These are phyloP conservation scores for Mycena capillaripes DNA, from an alignment of 768 basidiomycete genomes.

Conservation along the genomic window DNA sequence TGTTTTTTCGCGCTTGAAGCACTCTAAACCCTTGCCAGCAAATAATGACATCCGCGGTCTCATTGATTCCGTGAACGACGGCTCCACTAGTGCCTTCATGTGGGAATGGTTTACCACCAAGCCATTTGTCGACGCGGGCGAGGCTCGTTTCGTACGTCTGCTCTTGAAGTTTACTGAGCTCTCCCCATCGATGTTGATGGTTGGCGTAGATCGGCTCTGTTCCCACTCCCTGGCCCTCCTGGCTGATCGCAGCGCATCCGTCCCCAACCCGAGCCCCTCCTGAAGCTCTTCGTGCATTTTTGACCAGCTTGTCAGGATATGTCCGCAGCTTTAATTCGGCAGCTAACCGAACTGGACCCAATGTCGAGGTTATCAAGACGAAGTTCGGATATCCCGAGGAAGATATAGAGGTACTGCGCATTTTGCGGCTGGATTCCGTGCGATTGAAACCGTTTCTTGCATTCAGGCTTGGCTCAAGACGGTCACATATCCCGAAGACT, in stretches of 20 bases:
- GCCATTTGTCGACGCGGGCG: constrained; percentile 82
- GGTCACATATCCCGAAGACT: constrained; percentile 80
- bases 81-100: constrained; percentile 91
- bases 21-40: constrained; percentile 49
- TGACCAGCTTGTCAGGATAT: constrained; percentile 72
- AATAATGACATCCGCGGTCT: constrained; percentile 68
- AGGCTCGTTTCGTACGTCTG: constrained; percentile 83
- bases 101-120: constrained; percentile 90
- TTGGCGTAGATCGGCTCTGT: constrained; percentile 79
- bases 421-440: neutral
- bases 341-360: constrained; percentile 67
- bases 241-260: constrained; percentile 93
- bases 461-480: constrained; percentile 86
- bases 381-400: constrained; percentile 86
- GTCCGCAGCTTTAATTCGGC: constrained; percentile 76
- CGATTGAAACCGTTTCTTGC: neutral
- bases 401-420: constrained; percentile 75
- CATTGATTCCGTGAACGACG: constrained; percentile 63
- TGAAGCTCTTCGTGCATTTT: constrained; percentile 67
- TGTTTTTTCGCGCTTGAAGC: constrained; percentile 58
- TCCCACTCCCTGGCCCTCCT: constrained; percentile 97
- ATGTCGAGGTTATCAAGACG: constrained; percentile 81
- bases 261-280: constrained; percentile 67
- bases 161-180: neutral
- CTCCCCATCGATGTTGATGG: neutral